Percentiles rank a stretch among this genome's conserved stretches.
Evolutionary conservation across 2,329 filamentous ascomycete genomes (phyloP).

Genomic region (Nothopassalora personata): DNA sequence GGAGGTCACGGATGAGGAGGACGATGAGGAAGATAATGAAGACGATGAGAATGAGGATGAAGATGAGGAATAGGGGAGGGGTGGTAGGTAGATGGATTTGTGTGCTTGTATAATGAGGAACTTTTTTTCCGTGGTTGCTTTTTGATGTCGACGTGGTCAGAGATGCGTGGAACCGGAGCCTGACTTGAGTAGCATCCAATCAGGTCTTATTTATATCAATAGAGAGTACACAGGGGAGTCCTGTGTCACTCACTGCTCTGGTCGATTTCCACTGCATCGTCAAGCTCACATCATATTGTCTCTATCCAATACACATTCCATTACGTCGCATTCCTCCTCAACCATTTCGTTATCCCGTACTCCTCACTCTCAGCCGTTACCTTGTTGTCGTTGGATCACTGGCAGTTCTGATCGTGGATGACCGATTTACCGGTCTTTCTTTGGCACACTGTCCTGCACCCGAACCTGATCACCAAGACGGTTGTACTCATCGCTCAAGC

Average conservation of each 20-base stretch:
- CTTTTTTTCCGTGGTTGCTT: background rate
- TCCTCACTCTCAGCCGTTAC: background rate
- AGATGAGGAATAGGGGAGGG: constrained; percentile 13
- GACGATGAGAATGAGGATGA: constrained; percentile 25
- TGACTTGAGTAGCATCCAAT: background rate
- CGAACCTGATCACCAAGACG: constrained; percentile 78
- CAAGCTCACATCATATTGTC: background rate
- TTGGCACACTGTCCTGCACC: constrained; percentile 48
- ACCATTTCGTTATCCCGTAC: too few species aligned
- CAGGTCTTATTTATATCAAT: background rate
- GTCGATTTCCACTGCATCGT: background rate
- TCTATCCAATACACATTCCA: background rate
- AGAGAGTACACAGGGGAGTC: background rate
- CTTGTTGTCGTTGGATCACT: background rate
- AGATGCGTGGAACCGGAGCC: too few species aligned
- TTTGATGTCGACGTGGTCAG: too few species aligned
- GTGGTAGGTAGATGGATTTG: constrained; percentile 3
- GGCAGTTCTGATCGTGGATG: background rate
- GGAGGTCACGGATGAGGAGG: constrained; percentile 30
- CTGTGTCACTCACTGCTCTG: background rate
- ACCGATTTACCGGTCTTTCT: constrained; percentile 48
- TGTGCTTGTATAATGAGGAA: background rate
- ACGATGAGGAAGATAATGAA: constrained; percentile 28
- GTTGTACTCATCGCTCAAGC: constrained; percentile 78
- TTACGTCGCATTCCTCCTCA: background rate